Evolutionary conservation across 768 basidiomycete species (phyloP).

Genomic region (Cystofilobasidium capitatum): DNA sequence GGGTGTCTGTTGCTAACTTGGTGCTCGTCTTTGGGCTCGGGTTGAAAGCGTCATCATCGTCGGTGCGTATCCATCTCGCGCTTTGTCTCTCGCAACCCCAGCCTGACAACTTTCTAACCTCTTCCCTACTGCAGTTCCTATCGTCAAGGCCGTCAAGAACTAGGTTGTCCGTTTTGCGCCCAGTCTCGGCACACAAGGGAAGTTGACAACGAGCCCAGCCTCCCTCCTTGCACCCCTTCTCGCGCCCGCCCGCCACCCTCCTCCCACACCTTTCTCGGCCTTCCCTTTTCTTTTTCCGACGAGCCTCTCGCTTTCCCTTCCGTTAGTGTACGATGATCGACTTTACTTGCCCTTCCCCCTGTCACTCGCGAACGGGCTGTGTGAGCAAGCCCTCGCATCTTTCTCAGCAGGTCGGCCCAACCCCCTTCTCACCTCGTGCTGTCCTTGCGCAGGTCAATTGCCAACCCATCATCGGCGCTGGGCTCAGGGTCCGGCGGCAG

Average conservation of each 20-base stretch:
- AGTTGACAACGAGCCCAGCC: neutral
- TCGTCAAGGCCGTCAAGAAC: slow-evolving; percentile 72
- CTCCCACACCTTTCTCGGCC: neutral
- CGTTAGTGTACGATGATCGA: neutral
- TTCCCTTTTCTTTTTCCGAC: neutral
- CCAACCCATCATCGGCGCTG: neutral
- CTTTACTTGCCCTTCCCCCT: too few species aligned
- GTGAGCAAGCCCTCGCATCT: too few species aligned
- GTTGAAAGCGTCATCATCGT: neutral
- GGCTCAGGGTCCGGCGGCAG: neutral
- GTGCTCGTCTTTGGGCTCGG: too few species aligned
- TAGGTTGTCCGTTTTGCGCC: neutral
- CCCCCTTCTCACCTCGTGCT: neutral
- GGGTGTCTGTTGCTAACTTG: neutral
- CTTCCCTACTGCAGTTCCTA: slow-evolving; percentile 49
- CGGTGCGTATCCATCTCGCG: neutral
- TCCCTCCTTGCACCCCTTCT: neutral
- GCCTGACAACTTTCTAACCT: neutral
- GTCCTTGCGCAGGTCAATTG: neutral
- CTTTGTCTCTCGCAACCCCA: neutral
- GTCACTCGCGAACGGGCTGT: too few species aligned
- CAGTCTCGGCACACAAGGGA: neutral
- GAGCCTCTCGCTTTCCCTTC: neutral
- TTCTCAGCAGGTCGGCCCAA: too few species aligned
- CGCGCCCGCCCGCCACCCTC: neutral